A percentile compares a stretch with the other conserved stretches of the same genome.
These are phyloP conservation scores for Solanum piurae DNA, from an alignment of 257 asterid genomes.

Conservation along the genomic window DNA sequence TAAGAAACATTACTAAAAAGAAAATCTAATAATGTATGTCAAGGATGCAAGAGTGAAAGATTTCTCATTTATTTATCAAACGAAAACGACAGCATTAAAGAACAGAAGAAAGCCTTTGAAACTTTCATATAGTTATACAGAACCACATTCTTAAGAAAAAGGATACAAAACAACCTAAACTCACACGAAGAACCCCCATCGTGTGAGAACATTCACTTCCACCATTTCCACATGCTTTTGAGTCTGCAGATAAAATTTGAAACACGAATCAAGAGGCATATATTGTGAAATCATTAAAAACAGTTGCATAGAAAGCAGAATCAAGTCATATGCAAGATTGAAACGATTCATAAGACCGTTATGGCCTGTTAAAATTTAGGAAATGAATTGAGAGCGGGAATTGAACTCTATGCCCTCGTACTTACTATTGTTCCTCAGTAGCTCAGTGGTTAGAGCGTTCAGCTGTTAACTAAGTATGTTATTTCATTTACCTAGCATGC, in stretches of 20 bases:
- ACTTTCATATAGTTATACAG: background rate
- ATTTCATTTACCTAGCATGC: background rate
- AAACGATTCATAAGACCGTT: background rate
- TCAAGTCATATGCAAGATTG: background rate
- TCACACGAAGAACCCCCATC: slow-evolving; percentile 93
- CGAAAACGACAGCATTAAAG: background rate
- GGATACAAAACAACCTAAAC: slow-evolving; percentile 93
- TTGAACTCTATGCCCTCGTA: background rate
- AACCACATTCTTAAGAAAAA: slow-evolving; percentile 5
- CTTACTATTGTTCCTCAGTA: background rate
- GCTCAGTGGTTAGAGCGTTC: background rate
- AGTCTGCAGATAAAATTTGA: slow-evolving; percentile 33
- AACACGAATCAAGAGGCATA: background rate
- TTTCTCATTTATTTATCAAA: background rate
- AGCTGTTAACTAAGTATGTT: background rate
- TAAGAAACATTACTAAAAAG: slow-evolving; percentile 61
- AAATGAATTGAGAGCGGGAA: background rate
- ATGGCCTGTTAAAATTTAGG: background rate
- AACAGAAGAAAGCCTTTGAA: background rate
- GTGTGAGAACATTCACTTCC: slow-evolving; percentile 62
- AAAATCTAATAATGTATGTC: slow-evolving; percentile 47
- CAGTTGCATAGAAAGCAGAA: background rate
- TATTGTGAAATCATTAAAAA: background rate
- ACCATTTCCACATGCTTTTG: slow-evolving; percentile 58
- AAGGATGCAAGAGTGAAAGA: slow-evolving; percentile 17